Evolutionary conservation across 371 early-diverging fungal species (phyloP).

Genomic region (Mortierella sp.): DNA sequence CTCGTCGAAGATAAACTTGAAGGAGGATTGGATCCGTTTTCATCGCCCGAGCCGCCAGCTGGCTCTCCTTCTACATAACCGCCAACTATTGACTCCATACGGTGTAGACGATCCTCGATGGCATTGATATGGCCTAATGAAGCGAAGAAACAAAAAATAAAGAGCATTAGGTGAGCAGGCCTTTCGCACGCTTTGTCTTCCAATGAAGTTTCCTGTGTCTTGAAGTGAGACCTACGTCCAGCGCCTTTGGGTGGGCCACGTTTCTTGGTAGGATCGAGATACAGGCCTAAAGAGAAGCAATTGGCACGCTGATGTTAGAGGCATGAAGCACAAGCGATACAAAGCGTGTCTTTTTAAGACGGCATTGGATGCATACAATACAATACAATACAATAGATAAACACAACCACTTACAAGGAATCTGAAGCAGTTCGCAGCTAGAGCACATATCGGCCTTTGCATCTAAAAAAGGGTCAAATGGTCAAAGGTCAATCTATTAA

Average conservation of each 20-base stretch:
- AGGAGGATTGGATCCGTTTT: not conserved
- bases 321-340: not conserved
- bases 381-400: no score
- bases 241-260: conserved; percentile 46
- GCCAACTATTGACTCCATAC: conserved; percentile 66
- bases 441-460: conserved; percentile 34
- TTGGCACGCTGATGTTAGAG: not conserved
- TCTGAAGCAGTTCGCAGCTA: conserved; percentile 36
- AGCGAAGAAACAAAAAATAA: not conserved
- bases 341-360: no score
- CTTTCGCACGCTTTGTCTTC: not conserved
- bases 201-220: not conserved
- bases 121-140: conserved; percentile 72
- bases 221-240: conserved; percentile 26
- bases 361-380: not conserved
- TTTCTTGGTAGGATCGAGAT: conserved; percentile 43
- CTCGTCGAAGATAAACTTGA: conserved; percentile 7
- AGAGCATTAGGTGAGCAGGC: not conserved
- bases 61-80: conserved; percentile 24
- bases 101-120: conserved; percentile 73
- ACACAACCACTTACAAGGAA: conserved; percentile 24
- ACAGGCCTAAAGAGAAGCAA: conserved; percentile 15
- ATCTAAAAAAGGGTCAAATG: conserved; percentile 11
- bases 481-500: not conserved
- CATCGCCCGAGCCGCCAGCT: conserved; percentile 46